A percentile compares a stretch with the other conserved stretches of the same genome.
Evolutionary conservation across 1,284 basidiomycete species (phyloP).

Genomic region (Nidula niveotomentosa): DNA sequence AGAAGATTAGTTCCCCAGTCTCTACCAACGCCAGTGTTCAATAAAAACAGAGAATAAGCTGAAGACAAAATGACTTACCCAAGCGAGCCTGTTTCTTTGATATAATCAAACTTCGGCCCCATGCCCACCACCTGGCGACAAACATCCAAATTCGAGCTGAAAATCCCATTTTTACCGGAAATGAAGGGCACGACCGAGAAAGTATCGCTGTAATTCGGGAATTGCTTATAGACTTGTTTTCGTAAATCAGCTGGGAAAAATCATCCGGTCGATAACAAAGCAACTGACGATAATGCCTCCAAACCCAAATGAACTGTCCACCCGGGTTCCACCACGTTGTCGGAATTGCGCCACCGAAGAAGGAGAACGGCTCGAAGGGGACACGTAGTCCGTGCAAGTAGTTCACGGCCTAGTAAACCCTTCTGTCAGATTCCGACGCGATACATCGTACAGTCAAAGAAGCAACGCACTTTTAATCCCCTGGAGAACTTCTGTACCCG

Average conservation of each 20-base stretch:
- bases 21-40: constrained; percentile 16
- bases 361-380: background rate
- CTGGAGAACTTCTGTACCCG: background rate
- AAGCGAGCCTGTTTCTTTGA: constrained; percentile 31
- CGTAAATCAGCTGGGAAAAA: background rate
- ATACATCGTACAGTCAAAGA: background rate
- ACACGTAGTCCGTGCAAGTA: background rate
- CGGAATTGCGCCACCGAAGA: background rate
- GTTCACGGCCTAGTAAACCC: background rate
- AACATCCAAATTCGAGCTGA: constrained; percentile 47
- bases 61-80: constrained; percentile 27
- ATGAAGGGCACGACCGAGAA: constrained; percentile 44
- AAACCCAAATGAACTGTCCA: background rate
- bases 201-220: constrained; percentile 29
- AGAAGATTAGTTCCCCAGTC: constrained; percentile 47
- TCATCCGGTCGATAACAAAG: background rate
- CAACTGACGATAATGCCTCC: background rate
- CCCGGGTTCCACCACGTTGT: background rate
- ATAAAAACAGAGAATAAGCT: background rate
- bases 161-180: constrained; percentile 32
- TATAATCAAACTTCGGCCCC: constrained; percentile 37
- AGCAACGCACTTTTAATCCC: background rate
- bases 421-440: background rate
- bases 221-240: background rate
- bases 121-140: constrained; percentile 39